Evolutionary conservation across 805 yeast species (phyloP), one percentile per base, ranked within the genome.

Genomic region (Phaffomyces opuntiae): DNA sequence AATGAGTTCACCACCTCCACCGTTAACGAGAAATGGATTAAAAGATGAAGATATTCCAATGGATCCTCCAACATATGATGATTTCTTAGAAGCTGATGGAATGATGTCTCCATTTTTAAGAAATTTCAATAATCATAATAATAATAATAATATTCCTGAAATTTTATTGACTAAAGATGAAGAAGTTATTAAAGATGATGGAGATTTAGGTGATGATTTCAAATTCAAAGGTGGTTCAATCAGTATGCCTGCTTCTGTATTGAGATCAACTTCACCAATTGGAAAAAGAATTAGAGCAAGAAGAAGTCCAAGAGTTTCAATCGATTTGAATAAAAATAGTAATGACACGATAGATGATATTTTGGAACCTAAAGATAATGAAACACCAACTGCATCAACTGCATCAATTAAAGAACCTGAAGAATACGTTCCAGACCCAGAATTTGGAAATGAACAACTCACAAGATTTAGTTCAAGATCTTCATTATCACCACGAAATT

Each of bases 11-110:
- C 49, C 49, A 36, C 45, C 41, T 4, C 45, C 45, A 26, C 27
- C 38, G 6, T 25, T 38, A 12, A 25, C 21, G 11, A 41, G 32
- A 40, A 38, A 40, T 42, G 44, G 45, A 3, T 16, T 40, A 3
- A 41, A 29, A 25, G 41, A 38, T 42, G 46, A 42, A 32, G 45
- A 43, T n/a, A 40, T 43, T 21, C 69, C 71, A 12, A 40, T 40
- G 34, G 46, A 60, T 27, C 72, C 72, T 13, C 72, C 72, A 12
- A 46, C 65, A 3, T 68, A 68, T 46, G 53, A 43, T n/a, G 68
- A 62, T 9, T 54, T 57, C 29, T 38, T 62, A 40, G 52, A 53
- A 31, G 46, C 43, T 36, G 49, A 52, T 38, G 34, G 46, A 3
- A 45, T 38, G 39, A 34, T 36, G 26, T 45, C 48, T 19, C 48